Percentiles rank a stretch among this genome's conserved stretches.
Conservation (phyloP, 192 early-diverging fungal genomes). For the Coemansia guatemalensis region DNA sequence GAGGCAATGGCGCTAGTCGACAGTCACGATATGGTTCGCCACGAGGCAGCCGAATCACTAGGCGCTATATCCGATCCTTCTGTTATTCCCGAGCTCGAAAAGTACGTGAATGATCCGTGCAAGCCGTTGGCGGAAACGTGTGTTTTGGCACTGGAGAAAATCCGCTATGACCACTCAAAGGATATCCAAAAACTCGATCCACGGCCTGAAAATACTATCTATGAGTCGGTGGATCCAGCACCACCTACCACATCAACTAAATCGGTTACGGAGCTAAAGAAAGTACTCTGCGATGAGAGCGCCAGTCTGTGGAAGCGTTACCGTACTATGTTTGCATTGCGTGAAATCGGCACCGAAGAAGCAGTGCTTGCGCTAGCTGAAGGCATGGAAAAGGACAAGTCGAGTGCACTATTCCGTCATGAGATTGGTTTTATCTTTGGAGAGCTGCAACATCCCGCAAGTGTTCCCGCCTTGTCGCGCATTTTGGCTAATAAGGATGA, state of each 20-base stretch:
- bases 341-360: slow-evolving; percentile 81
- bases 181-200: slow-evolving; percentile 22
- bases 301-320: slow-evolving; percentile 88
- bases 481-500: slow-evolving; percentile 76
- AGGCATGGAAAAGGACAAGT: slow-evolving; percentile 75
- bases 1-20: slow-evolving; percentile 64
- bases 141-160: slow-evolving; percentile 83
- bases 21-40: slow-evolving; percentile 94
- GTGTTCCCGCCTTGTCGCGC: slow-evolving; percentile 79
- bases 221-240: slow-evolving; percentile 89
- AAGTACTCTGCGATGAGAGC: slow-evolving; percentile 64
- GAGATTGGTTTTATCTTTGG: slow-evolving; percentile 98
- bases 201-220: slow-evolving; percentile 46
- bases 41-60: slow-evolving; percentile 97
- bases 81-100: slow-evolving; percentile 68
- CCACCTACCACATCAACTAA: slow-evolving; percentile 67
- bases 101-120: slow-evolving; percentile 69
- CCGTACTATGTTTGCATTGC: slow-evolving; percentile 91
- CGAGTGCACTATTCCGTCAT: slow-evolving; percentile 83
- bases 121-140: slow-evolving; percentile 85
- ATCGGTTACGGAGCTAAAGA: slow-evolving; percentile 65
- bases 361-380: slow-evolving; percentile 81
- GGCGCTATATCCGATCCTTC: slow-evolving; percentile 82
- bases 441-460: slow-evolving; percentile 91
- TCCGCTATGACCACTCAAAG: slow-evolving; percentile 70